These are phyloP conservation scores for Skeletonema tropicum DNA, from an alignment of 108 stramenopile species.

Conservation along the genomic window DNA sequence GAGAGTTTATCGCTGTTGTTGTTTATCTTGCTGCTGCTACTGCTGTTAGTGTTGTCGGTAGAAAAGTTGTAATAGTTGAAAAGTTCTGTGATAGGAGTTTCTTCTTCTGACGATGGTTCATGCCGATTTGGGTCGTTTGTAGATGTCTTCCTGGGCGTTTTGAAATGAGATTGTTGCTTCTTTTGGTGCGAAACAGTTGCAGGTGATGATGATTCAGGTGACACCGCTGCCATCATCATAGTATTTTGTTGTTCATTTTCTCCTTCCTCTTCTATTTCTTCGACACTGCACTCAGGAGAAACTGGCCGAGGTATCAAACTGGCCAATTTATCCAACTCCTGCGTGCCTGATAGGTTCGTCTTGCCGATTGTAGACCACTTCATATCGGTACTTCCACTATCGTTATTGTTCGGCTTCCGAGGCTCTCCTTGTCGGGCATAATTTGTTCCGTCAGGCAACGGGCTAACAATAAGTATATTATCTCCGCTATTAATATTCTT, in stretches of 20 bases:
- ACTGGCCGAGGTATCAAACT: neutral
- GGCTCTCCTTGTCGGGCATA: neutral
- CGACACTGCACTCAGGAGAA: constrained; percentile 3
- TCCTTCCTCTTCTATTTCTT: neutral
- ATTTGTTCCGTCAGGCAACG: neutral
- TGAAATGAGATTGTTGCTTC: neutral
- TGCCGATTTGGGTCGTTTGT: neutral
- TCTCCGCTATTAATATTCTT: neutral
- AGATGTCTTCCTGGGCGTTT: neutral
- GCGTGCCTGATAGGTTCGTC: neutral
- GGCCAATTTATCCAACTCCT: neutral
- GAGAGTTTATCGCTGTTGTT: constrained; percentile 1
- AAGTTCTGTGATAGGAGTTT: neutral
- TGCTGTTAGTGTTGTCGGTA: neutral
- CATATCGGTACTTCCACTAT: neutral
- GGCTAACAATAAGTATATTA: neutral
- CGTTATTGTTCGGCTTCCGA: neutral
- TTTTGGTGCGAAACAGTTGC: neutral
- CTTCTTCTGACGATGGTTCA: neutral
- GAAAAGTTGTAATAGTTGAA: constrained; percentile 1
- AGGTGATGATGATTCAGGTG: neutral
- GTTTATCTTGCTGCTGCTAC: neutral
- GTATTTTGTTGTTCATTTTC: neutral
- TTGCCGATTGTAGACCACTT: constrained; percentile 1
- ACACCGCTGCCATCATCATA: neutral